A percentile compares a stretch with the other conserved stretches of the same genome.
Conservation (phyloP, 495 filamentous ascomycete species). For the Cercophora scortea region DNA sequence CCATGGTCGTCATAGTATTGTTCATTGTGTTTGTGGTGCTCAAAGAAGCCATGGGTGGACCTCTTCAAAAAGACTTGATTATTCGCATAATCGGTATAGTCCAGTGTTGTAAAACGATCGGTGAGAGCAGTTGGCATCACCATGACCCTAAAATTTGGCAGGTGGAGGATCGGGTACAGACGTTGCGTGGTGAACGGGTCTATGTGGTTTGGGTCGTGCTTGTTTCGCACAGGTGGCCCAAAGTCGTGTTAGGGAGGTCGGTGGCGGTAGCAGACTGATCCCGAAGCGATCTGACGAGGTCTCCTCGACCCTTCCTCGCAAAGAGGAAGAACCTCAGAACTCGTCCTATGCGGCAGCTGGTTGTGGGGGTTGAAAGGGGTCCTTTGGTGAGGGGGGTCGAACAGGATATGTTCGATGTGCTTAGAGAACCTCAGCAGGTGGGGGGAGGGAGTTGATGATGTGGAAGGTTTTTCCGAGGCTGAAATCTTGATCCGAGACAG, state of each 20-base stretch:
- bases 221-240: conserved; percentile 4
- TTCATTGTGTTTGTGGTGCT: conserved; percentile 18
- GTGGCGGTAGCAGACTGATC: conserved; percentile 69
- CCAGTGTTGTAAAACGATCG: conserved; percentile 31
- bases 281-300: conserved; percentile 75
- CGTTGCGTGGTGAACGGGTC: not conserved
- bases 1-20: conserved; percentile 4
- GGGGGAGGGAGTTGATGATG: conserved; percentile 52
- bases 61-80: conserved; percentile 39
- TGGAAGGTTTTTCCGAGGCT: conserved; percentile 54
- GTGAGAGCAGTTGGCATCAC: conserved; percentile 46
- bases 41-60: conserved; percentile 22
- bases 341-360: conserved; percentile 99
- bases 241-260: conserved; percentile 73
- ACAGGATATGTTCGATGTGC: conserved; percentile 36
- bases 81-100: conserved; percentile 33
- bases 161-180: conserved; percentile 4
- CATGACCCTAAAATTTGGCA: conserved; percentile 36
- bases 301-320: conserved; percentile 87
- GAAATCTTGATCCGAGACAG: conserved; percentile 75
- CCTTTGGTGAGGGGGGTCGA: conserved; percentile 47
- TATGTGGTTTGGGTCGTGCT: not conserved
- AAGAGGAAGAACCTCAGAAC: conserved; percentile 95
- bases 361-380: conserved; percentile 47
- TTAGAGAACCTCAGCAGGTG: conserved; percentile 46